Evolutionary conservation across 306 rosid species (phyloP).

Genomic region (Mucuna pruriens): DNA sequence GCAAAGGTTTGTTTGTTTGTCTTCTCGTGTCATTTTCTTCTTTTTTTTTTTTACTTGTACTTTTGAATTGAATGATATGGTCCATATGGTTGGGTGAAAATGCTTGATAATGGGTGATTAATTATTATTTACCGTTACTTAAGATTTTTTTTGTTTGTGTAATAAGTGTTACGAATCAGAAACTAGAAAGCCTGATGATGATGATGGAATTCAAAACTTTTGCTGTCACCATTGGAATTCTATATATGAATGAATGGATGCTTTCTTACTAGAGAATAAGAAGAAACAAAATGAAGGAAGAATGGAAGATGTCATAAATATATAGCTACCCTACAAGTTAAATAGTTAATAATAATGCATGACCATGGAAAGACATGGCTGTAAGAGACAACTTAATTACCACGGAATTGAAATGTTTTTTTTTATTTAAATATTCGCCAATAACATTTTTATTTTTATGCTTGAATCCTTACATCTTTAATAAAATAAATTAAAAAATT

Average conservation of each 20-base stretch:
- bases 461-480: background rate
- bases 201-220: background rate
- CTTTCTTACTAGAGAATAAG: background rate
- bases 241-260: background rate
- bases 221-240: background rate
- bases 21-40: background rate
- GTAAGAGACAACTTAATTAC: background rate
- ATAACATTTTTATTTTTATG: background rate
- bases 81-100: background rate
- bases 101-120: background rate
- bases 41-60: background rate
- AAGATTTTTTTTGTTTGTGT: background rate
- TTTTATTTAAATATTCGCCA: background rate
- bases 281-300: background rate
- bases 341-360: background rate
- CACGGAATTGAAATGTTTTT: background rate
- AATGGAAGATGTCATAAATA: no score
- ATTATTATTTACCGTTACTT: background rate
- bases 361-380: background rate
- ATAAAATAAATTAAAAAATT: background rate
- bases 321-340: background rate
- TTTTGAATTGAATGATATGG: background rate
- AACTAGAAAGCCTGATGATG: background rate
- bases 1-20: slow-evolving; percentile 40
- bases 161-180: background rate